phyloP scores from a whole-genome alignment of 352 stramenopile species.

The Pythium coloratum region DNA sequence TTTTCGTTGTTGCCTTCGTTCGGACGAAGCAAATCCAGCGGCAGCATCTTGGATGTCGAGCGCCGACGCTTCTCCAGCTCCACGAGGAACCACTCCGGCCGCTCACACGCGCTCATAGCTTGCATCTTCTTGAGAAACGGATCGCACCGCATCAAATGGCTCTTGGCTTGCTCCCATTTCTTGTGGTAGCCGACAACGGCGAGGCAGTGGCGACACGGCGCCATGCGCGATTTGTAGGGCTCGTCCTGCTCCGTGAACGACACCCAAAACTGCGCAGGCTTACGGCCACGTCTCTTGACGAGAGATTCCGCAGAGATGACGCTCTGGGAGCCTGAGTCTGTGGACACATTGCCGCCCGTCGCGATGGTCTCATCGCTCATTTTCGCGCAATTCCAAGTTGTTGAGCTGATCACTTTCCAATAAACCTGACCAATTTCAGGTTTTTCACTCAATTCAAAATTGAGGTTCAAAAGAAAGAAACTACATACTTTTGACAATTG shows the following conservation, averaged over 20 bases:
- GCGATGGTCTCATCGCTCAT: conserved; percentile 12
- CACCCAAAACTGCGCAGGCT: conserved; percentile 48
- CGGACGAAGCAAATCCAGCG: conserved; percentile 13
- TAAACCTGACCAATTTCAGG: neutral
- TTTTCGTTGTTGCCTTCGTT: neutral
- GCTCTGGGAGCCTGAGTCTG: neutral
- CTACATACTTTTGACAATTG: neutral
- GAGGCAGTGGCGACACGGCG: conserved; percentile 55
- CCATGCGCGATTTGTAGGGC: conserved; percentile 45
- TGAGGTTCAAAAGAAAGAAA: conserved; percentile 1
- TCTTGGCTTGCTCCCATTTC: conserved; percentile 62
- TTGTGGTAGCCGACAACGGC: conserved; percentile 47
- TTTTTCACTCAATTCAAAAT: neutral
- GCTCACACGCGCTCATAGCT: conserved; percentile 23
- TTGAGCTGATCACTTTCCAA: neutral
- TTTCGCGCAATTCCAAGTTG: neutral
- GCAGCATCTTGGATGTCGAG: conserved; percentile 13
- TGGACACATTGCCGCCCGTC: neutral
- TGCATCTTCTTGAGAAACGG: conserved; percentile 48
- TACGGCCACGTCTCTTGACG: conserved; percentile 36
- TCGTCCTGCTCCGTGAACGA: conserved; percentile 49
- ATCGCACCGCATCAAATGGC: conserved; percentile 57
- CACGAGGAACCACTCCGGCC: conserved; percentile 52
- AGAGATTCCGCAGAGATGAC: neutral
- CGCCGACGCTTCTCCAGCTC: conserved; percentile 37